A percentile compares a stretch with the other conserved stretches of the same genome.
phyloP scores from a whole-genome alignment of 495 filamentous ascomycete species.

The Aspergillus carlsbadensis region DNA sequence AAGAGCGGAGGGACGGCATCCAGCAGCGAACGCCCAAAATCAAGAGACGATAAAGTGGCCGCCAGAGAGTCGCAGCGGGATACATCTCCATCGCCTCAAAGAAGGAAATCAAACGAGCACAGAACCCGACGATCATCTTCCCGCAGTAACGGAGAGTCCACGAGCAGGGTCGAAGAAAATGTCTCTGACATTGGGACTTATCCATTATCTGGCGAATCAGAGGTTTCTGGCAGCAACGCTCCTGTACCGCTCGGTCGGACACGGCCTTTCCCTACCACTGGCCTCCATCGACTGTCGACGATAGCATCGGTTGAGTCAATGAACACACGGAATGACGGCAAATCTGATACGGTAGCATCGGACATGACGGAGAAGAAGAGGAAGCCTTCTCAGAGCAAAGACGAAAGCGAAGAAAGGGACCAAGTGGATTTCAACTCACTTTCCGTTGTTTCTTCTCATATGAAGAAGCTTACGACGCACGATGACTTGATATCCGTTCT shows the following conservation, averaged over 20 bases:
- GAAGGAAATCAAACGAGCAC: slow-evolving; percentile 11
- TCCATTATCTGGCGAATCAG: slow-evolving; percentile 35
- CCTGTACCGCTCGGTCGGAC: slow-evolving; percentile 41
- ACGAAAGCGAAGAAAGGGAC: slow-evolving; percentile 39
- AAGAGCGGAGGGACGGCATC: slow-evolving; percentile 24
- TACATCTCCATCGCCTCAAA: slow-evolving; percentile 10
- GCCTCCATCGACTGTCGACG: slow-evolving; percentile 68
- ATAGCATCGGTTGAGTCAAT: slow-evolving; percentile 66
- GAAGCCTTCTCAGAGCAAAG: slow-evolving; percentile 19
- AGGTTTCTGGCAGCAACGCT: slow-evolving; percentile 40
- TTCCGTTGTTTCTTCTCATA: slow-evolving; percentile 43
- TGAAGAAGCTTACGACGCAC: slow-evolving; percentile 81
- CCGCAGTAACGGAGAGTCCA: slow-evolving; percentile 18
- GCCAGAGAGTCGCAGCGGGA: slow-evolving; percentile 11
- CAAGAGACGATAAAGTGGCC: slow-evolving; percentile 10
- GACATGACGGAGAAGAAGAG: slow-evolving; percentile 13
- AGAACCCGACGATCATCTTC: slow-evolving; percentile 16
- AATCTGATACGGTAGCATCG: slow-evolving; percentile 7
- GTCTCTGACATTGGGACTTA: slow-evolving; percentile 29
- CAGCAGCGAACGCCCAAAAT: slow-evolving; percentile 10
- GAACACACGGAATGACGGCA: slow-evolving; percentile 43
- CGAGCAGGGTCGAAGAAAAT: slow-evolving; percentile 22
- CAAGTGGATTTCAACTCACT: slow-evolving; percentile 45
- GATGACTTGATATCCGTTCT: slow-evolving; percentile 91
- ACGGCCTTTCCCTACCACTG: slow-evolving; percentile 61